Conservation (phyloP, 2,329 filamentous ascomycete species). For the Fusarium lateritium region DNA sequence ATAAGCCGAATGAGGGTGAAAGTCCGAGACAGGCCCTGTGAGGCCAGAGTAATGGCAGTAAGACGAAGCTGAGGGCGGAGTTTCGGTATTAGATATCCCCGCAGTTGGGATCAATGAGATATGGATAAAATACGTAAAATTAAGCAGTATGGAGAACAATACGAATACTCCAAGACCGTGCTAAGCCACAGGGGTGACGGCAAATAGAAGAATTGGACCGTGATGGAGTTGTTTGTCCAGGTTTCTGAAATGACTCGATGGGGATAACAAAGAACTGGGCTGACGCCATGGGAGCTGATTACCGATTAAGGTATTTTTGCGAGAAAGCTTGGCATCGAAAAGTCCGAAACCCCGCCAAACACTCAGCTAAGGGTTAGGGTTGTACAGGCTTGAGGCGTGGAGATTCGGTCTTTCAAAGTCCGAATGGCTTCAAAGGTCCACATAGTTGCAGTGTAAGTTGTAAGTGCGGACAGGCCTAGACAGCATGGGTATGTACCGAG, state of each 20-base stretch:
- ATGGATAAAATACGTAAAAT: slow-evolving; percentile 19
- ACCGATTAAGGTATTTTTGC: slow-evolving; percentile 11
- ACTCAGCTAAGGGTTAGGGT: slow-evolving; percentile 31
- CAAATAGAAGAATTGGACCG: slow-evolving; percentile 10
- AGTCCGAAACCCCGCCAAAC: slow-evolving; percentile 18
- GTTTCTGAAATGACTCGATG: slow-evolving; percentile 9
- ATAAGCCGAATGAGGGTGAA: slow-evolving; percentile 2
- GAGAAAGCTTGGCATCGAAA: slow-evolving; percentile 27
- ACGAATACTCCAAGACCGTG: not conserved
- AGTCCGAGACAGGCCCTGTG: slow-evolving; percentile 15
- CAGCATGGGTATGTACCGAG: slow-evolving; percentile 12
- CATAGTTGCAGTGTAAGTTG: slow-evolving; percentile 3
- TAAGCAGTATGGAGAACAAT: slow-evolving; percentile 26
- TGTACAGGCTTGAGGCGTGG: slow-evolving; percentile 5
- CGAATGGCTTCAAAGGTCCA: slow-evolving; percentile 45
- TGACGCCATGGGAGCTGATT: not conserved
- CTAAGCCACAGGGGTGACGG: slow-evolving; percentile 12
- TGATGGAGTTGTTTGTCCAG: slow-evolving; percentile 21
- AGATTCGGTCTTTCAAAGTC: slow-evolving; percentile 38
- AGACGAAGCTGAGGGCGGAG: slow-evolving; percentile 15
- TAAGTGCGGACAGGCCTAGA: slow-evolving; percentile 9
- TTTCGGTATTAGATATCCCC: slow-evolving; percentile 31
- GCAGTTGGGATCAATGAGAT: not conserved
- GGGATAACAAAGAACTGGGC: not conserved
- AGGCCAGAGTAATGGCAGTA: not conserved